Conservation (phyloP, 1,139 yeast genomes). For the Hyphopichia fennica region DNA sequence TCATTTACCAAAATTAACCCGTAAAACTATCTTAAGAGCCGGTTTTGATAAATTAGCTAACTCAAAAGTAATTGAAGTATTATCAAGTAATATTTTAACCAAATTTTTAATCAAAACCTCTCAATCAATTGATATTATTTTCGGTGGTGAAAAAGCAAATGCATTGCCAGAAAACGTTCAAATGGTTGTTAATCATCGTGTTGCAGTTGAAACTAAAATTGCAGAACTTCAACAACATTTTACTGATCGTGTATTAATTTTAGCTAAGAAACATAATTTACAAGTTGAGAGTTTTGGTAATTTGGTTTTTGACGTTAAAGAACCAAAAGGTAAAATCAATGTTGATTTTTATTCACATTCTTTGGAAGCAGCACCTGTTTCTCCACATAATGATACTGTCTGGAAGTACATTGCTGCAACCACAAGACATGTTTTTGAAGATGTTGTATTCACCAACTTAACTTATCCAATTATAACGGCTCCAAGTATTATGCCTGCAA, state of each 20-base stretch:
- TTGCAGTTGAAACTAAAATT: constrained; percentile 30
- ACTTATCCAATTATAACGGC: constrained; percentile 51
- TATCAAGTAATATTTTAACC: constrained; percentile 15
- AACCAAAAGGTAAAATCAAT: constrained; percentile 24
- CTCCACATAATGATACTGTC: constrained; percentile 37
- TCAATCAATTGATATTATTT: constrained; percentile 36
- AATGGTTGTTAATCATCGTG: constrained; percentile 34
- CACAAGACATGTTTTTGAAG: constrained; percentile 46
- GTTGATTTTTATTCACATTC: constrained; percentile 14
- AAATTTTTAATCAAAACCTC: constrained; percentile 35
- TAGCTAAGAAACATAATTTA: constrained; percentile 31
- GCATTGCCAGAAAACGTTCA: constrained; percentile 41
- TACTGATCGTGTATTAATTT: constrained; percentile 18
- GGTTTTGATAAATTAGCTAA: constrained; percentile 35
- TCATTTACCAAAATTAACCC: constrained; percentile 18
- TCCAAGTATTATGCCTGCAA: constrained; percentile 73
- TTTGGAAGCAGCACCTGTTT: constrained; percentile 36
- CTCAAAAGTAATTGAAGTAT: constrained; percentile 20
- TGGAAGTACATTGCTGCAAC: constrained; percentile 45
- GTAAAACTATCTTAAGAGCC: constrained; percentile 32
- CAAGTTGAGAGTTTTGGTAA: constrained; percentile 24
- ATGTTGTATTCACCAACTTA: constrained; percentile 34
- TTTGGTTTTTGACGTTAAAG: constrained; percentile 16
- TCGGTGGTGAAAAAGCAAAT: constrained; percentile 42
- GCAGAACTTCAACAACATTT: constrained; percentile 24